Conservation (phyloP, 768 basidiomycete genomes). For the Tephrocybe rancida region DNA sequence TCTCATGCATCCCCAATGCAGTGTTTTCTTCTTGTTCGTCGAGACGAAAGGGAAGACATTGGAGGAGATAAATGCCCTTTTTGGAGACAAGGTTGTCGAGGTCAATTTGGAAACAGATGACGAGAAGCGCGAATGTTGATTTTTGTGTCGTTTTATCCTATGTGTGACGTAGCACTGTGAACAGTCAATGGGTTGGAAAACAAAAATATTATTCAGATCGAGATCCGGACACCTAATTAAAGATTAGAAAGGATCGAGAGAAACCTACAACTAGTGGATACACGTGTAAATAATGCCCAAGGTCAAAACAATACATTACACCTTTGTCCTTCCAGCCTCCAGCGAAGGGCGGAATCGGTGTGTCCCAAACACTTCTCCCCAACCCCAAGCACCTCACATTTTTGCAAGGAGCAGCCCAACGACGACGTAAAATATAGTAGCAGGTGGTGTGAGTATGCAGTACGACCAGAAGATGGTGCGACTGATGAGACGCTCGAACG, state of each 20-base stretch:
- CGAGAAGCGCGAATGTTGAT: too few relatives aligned
- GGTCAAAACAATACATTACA: too few relatives aligned
- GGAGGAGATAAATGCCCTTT: constrained; percentile 27
- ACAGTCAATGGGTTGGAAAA: too few relatives aligned
- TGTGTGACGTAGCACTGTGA: too few relatives aligned
- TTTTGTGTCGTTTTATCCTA: too few relatives aligned
- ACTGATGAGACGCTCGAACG: constrained; percentile 89
- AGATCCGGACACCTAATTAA: too few relatives aligned
- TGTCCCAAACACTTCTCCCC: neutral
- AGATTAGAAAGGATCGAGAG: too few relatives aligned
- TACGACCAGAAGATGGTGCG: constrained; percentile 95
- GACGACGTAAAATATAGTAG: constrained; percentile 78
- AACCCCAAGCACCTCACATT: constrained; percentile 34
- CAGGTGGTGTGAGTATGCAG: constrained; percentile 83
- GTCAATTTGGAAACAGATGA: neutral
- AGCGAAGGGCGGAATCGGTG: neutral
- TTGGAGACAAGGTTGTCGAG: constrained; percentile 26
- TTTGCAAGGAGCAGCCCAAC: constrained; percentile 67
- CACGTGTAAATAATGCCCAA: neutral
- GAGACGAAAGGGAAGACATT: constrained; percentile 1
- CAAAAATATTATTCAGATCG: too few relatives aligned
- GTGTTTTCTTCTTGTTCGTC: constrained; percentile 6
- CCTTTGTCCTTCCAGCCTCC: too few relatives aligned
- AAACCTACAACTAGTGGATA: neutral
- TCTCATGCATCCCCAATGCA: neutral